A percentile compares a stretch with the other conserved stretches of the same genome.
Evolutionary conservation across 441 rosid species (phyloP).

Genomic region (Pelargonium cotyledonis): DNA sequence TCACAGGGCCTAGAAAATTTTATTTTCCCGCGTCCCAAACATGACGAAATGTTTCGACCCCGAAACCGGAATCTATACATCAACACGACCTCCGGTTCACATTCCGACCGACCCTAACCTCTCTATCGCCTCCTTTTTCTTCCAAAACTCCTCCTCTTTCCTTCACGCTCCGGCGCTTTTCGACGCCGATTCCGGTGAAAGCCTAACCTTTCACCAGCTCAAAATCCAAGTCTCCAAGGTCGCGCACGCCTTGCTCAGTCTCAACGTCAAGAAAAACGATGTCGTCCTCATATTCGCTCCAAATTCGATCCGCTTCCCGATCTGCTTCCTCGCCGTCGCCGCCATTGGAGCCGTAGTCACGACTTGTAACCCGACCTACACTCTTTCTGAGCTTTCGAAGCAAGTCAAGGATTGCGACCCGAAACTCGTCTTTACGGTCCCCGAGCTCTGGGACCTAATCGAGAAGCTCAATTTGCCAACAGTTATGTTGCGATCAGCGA

Average conservation of each 20-base stretch:
- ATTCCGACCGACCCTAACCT: slow-evolving; percentile 57
- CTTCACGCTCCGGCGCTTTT: slow-evolving; percentile 49
- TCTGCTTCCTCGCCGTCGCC: slow-evolving; percentile 66
- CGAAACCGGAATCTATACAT: slow-evolving; percentile 47
- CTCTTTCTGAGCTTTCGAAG: slow-evolving; percentile 48
- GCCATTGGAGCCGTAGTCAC: slow-evolving; percentile 66
- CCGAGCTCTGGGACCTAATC: slow-evolving; percentile 49
- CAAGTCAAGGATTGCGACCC: slow-evolving; percentile 64
- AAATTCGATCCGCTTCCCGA: slow-evolving; percentile 60
- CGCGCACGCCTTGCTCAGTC: slow-evolving; percentile 52
- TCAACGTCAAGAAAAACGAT: slow-evolving; percentile 57
- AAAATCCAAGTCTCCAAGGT: slow-evolving; percentile 48
- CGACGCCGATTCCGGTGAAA: slow-evolving; percentile 48
- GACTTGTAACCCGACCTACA: slow-evolving; percentile 68
- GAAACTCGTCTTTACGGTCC: slow-evolving; percentile 53
- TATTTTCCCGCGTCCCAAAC: background rate
- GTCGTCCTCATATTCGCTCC: slow-evolving; percentile 68
- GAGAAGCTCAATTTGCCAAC: slow-evolving; percentile 49
- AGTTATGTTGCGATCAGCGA: slow-evolving; percentile 41
- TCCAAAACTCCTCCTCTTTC: slow-evolving; percentile 49
- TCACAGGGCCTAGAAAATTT: too few relatives aligned
- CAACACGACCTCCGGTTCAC: slow-evolving; percentile 47
- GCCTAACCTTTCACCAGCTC: slow-evolving; percentile 51
- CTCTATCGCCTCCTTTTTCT: slow-evolving; percentile 51
- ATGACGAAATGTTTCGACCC: background rate